Base-by-base conservation (phyloP, 2,329 filamentous ascomycete species). In the Curvularia sp. region DNA sequence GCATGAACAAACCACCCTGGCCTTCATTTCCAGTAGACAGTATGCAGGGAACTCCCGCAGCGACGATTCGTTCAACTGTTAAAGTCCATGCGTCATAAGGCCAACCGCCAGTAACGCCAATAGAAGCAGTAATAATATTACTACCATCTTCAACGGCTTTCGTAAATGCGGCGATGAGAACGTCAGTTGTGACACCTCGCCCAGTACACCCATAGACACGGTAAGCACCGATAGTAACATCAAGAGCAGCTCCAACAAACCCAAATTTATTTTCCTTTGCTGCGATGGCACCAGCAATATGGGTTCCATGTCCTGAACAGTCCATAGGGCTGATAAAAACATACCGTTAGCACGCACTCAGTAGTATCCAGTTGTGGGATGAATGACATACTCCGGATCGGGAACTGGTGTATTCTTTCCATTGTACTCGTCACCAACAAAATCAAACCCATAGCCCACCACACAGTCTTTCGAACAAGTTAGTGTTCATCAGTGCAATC, bases 111-210 rank as follows among this genome's bases (percentile, higher is more conserved):
- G 8, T 1, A 3, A 5, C 2, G 5, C 42, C 31, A 8, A 53
- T 18, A 13, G 42, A 53, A 18, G 15, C 8, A 2, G 50, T 46
- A 13, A 53, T 53, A 30, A 53, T 53, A 15, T 53, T n/a, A 13
- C 20, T 26, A 4, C 50, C 50, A 10, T 35, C 50, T 28, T 53
- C 41, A 20, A 12, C 13, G 6, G 50, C 50, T 18, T 10, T 20
- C 10, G 15, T 28, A 22, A 53, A 22, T 7, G 8, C 42, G 10
- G 30, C 28, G 9, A 46, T 38, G 0, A 53, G 2, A 9, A 53
- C 13, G 22, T 47, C 42, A 28, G 10, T 28, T 5, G 28, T 20
- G 1, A 3, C n/a, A 12, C 5, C 10, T n/a, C n/a, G n/a, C 2
- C 13, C 28, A n/a, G 4, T 5, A 9, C 50, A 53, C 1, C 28